Percentiles rank a stretch among this genome's conserved stretches.
These are phyloP conservation scores for Ogataea naganishii DNA, from an alignment of 805 yeast species.

Conservation along the genomic window DNA sequence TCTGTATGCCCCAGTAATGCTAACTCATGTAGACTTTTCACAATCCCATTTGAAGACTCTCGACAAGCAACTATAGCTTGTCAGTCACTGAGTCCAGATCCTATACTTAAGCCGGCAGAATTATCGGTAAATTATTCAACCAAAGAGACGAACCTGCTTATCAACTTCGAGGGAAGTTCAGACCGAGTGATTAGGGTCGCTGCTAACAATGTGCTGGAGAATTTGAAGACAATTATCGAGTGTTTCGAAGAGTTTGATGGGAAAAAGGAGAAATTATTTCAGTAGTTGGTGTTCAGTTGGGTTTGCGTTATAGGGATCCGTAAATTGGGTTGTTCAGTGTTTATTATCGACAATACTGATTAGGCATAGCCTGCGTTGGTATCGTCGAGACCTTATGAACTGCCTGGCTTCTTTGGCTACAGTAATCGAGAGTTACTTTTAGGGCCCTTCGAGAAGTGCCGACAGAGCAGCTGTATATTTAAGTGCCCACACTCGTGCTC, in stretches of 20 bases:
- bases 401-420: no score
- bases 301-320: no score
- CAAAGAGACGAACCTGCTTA: constrained; percentile 27
- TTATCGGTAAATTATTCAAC: constrained; percentile 38
- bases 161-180: constrained; percentile 50
- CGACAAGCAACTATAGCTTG: constrained; percentile 59
- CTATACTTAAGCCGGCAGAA: constrained; percentile 67
- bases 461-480: no score
- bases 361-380: no score
- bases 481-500: no score
- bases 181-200: constrained; percentile 80
- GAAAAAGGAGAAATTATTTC: constrained; percentile 1
- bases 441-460: no score
- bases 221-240: constrained; percentile 67
- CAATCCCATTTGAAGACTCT: constrained; percentile 53
- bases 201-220: constrained; percentile 72
- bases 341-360: no score
- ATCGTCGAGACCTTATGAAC: no score
- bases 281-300: no score
- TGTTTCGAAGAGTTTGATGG: constrained; percentile 65
- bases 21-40: constrained; percentile 28
- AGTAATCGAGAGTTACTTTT: no score
- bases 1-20: no score
- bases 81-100: constrained; percentile 64
- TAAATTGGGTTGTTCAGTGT: no score